phyloP scores from a whole-genome alignment of 2,329 filamentous ascomycete genomes.

The Xylariaceae sp. region DNA sequence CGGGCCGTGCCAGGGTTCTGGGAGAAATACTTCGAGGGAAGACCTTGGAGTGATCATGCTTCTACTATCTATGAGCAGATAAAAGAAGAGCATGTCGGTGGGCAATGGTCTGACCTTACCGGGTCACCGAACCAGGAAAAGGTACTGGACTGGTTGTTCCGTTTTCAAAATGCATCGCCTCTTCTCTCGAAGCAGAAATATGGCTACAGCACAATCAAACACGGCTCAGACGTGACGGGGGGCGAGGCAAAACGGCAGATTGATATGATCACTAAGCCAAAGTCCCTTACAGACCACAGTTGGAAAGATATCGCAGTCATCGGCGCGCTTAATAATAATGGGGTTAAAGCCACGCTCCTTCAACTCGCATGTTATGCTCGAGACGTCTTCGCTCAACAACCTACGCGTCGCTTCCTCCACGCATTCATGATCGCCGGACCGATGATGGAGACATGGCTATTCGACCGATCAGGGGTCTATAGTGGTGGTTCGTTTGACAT shows the following conservation, averaged over 20 bases:
- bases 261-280: not conserved
- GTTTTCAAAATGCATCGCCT: not conserved
- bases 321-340: not conserved
- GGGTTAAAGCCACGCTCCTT: slow-evolving; percentile 5
- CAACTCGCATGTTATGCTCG: slow-evolving; percentile 3
- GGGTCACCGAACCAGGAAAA: not conserved
- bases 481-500: slow-evolving; percentile 8
- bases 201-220: not conserved
- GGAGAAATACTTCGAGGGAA: slow-evolving; percentile 10
- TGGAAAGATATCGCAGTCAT: not conserved
- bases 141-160: slow-evolving; percentile 7
- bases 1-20: slow-evolving; percentile 6
- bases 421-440: slow-evolving; percentile 5
- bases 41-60: slow-evolving; percentile 1
- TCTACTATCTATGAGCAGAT: not conserved
- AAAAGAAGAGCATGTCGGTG: not conserved
- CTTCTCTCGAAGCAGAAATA: not conserved
- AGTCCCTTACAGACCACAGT: not conserved
- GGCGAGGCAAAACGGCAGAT: not conserved
- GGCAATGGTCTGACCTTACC: slow-evolving; percentile 2
- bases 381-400: slow-evolving; percentile 10
- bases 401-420: slow-evolving; percentile 15
- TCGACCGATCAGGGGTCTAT: slow-evolving; percentile 9
- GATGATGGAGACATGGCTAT: slow-evolving; percentile 12
- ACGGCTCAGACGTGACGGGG: not conserved